Base-by-base conservation (phyloP, 148 eudicot species). In the Fagopyrum esculentum region DNA sequence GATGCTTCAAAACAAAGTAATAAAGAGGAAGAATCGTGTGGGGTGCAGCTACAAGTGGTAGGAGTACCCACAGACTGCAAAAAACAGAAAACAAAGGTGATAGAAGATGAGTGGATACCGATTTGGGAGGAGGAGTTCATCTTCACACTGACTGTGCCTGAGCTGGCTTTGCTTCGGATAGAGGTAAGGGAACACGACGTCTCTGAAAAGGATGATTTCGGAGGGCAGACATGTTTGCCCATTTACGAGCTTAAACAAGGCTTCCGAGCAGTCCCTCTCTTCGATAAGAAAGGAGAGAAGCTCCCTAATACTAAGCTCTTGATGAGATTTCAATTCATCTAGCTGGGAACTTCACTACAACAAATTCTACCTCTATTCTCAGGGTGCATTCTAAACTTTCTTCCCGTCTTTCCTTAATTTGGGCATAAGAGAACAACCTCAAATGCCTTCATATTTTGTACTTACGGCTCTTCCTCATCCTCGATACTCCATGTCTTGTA, bases 191-290 rank as follows among this genome's bases (percentile, higher is more conserved):
- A 86, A 73, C 78, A 82, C 66, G 89, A 86, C 45, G 74, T 76
- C 66, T 72, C 83, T 0, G 89, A 80, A 11, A 84, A 78, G 75
- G 89, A 86, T 77, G 89, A 86, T 78, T 86, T 86, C 68, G 89
- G 85, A 61, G 89, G 89, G 45, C 89, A 86, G 77, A 86, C 86
- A 50, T 86, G 87, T 64, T 73, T 86, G 77, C 87, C 89, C 11
- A 80, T 86, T 17, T 76, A 75, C 2, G 89, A 86, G 73, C 17
- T 86, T 64, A 80, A 68, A 69, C 73, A 76, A 51, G 89, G 89
- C 40, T 73, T 86, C 77, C 78, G 89, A 57, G 82, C 89, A 16
- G 82, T 86, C 4, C 87, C 89, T 4, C 83, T 86, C 12, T 66
- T 55, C 56, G 73, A 82, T 70, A 57, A 82, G 56, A 82, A 80